Percentiles rank a stretch among this genome's conserved stretches.
Evolutionary conservation across 2,329 filamentous ascomycete genomes (phyloP).

Genomic region (Pseudopyricularia cyperi): DNA sequence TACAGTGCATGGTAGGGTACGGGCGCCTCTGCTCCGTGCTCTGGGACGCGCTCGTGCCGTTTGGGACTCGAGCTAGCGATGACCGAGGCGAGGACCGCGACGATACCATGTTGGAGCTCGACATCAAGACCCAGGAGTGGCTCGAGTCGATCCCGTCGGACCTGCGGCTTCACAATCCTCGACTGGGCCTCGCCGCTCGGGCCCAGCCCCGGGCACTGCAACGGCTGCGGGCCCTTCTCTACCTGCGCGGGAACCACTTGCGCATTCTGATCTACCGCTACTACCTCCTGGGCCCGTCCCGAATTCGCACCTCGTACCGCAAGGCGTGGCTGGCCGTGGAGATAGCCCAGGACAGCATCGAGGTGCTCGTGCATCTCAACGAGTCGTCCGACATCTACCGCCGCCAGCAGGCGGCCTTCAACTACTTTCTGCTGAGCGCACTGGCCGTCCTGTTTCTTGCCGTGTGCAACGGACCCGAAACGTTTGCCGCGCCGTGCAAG

Average conservation of each 20-base stretch:
- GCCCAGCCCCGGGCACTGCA: conserved; percentile 22
- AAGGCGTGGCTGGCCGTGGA: conserved; percentile 26
- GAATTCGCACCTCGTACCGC: conserved; percentile 20
- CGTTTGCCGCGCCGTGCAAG: conserved; percentile 23
- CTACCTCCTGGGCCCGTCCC: conserved; percentile 22
- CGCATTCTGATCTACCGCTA: conserved; percentile 30
- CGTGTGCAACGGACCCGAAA: conserved; percentile 27
- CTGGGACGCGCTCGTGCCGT: conserved; percentile 27
- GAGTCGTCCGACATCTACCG: conserved; percentile 22
- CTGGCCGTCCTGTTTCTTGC: conserved; percentile 27
- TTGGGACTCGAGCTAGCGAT: conserved; percentile 17
- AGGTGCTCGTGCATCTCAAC: conserved; percentile 22
- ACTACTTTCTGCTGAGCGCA: conserved; percentile 25
- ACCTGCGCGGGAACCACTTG: conserved; percentile 30
- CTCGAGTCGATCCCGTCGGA: conserved; percentile 28
- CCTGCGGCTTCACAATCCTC: conserved; percentile 21
- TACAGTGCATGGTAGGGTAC: conserved; percentile 34
- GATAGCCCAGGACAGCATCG: conserved; percentile 17
- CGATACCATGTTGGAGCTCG: conserved; percentile 24
- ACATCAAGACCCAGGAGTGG: conserved; percentile 29
- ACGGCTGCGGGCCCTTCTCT: conserved; percentile 21
- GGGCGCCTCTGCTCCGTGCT: conserved; percentile 30
- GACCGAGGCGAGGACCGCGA: conserved; percentile 14
- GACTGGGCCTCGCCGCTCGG: conserved; percentile 18
- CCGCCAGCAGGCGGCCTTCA: conserved; percentile 24